Percentiles rank a stretch among this genome's conserved stretches.
These are phyloP conservation scores for Nannochloropsis granulata DNA, from an alignment of 108 stramenopile species.

Conservation along the genomic window DNA sequence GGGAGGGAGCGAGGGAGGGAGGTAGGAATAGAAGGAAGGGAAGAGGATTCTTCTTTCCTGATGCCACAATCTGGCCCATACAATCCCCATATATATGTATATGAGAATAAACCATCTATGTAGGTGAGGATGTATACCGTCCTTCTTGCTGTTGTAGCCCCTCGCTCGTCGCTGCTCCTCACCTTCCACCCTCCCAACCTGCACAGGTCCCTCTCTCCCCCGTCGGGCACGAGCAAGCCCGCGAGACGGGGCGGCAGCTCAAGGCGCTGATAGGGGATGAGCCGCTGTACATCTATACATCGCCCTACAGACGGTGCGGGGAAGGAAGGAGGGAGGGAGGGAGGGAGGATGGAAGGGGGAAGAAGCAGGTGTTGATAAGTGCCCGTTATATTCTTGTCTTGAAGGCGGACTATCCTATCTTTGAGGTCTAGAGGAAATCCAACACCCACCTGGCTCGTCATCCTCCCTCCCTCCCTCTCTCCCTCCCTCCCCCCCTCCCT, in stretches of 20 bases:
- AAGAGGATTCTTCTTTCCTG: neutral
- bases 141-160: neutral
- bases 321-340: neutral
- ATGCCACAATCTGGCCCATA: too few relatives aligned
- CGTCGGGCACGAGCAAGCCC: constrained; percentile 13
- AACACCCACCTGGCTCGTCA: neutral
- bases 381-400: too few relatives aligned
- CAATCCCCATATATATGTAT: too few relatives aligned
- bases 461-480: neutral
- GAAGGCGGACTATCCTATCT: too few relatives aligned
- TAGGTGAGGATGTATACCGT: neutral
- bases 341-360: neutral
- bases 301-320: constrained; percentile 34
- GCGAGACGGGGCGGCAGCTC: constrained; percentile 20
- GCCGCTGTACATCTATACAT: constrained; percentile 36
- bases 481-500: neutral
- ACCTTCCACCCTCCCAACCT: neutral
- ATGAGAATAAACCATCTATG: neutral
- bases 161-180: neutral
- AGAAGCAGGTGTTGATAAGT: neutral
- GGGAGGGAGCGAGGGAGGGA: neutral
- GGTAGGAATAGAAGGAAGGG: neutral
- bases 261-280: constrained; percentile 29
- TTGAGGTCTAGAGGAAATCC: too few relatives aligned
- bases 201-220: neutral